A percentile compares a stretch with the other conserved stretches of the same genome.
These are phyloP conservation scores for Pseudozyma thailandica DNA, from an alignment of 1,284 basidiomycete species.

Conservation along the genomic window DNA sequence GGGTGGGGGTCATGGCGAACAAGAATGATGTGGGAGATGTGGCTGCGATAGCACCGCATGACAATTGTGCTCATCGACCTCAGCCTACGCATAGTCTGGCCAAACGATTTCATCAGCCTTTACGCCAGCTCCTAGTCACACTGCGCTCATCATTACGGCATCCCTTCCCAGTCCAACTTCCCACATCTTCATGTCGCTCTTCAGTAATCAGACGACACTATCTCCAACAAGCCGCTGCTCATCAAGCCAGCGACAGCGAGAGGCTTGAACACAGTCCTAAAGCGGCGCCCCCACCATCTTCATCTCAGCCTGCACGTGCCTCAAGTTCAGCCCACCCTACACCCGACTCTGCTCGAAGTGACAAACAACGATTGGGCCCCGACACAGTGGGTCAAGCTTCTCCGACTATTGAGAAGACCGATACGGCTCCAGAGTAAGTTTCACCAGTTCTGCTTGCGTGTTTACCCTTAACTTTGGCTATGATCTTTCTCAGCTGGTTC, in stretches of 20 bases:
- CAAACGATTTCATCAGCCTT: background rate
- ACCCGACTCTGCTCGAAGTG: background rate
- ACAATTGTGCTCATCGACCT: background rate
- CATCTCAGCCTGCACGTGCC: constrained; percentile 10
- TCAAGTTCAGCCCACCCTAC: constrained; percentile 10
- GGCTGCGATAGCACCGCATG: background rate
- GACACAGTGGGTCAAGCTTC: constrained; percentile 2
- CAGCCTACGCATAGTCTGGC: background rate
- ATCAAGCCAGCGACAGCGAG: constrained; percentile 11
- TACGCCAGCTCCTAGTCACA: background rate
- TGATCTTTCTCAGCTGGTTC: background rate
- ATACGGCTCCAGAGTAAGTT: constrained; percentile 20
- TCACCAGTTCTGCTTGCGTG: background rate
- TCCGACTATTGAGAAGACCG: constrained; percentile 12
- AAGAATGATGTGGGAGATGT: background rate
- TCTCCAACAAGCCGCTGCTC: no score
- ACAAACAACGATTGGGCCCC: background rate
- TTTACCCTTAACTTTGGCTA: background rate
- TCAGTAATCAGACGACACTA: no score
- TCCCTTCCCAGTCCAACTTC: no score
- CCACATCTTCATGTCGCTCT: no score
- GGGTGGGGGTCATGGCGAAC: background rate
- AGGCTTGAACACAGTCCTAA: constrained; percentile 4
- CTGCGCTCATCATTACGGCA: no score
- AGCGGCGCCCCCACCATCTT: constrained; percentile 21